Evolutionary conservation across 805 yeast species (phyloP), one percentile per base, ranked within the genome.

Genomic region (Ascoidea tarda): DNA sequence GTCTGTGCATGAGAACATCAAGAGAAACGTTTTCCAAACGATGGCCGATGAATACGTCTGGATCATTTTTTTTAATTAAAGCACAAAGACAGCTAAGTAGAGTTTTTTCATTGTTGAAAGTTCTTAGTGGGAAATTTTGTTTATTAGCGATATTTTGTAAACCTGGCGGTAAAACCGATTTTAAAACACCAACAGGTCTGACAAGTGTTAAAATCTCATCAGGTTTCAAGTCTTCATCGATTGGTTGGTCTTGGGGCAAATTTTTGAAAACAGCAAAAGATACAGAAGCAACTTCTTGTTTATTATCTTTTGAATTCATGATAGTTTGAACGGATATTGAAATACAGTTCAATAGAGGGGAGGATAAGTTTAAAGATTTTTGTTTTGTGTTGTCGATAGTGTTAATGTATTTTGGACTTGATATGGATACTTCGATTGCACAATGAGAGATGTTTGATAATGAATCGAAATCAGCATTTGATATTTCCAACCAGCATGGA

Each of bases 401-500:
- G 4, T 67, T 68, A 21, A 86, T 68, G 31, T 62, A 64, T 32
- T 54, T 59, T 6, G 93, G 79, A 8, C 72, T 65, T 2, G 65
- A 61, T 1, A 86, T 77, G 1, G 81, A 68, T 1, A 85, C 78
- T 60, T 88, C 96, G n/a, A 86, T 74, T 53, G 78, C 77, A 67
- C 95, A 87, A 68, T 90, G 91, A 0, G 96, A 82, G 2, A 85
- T 74, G 60, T 81, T 83, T 51, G 73, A 75, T 46, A 82, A 65
- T 0, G 78, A 65, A 31, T 65, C 63, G 59, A 85, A 84, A 56
- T 82, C 81, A 50, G 82, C 84, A 50, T 77, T 74, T 47, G 74
- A 71, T 51, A 93, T 73, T 50, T 84, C 84, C 51, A 93, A 70
- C 99, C 99, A 93, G 65, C 98, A 89, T 3, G 99, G 99, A 6